phyloP scores from a whole-genome alignment of 148 eudicot genomes.

The Vaccinium vitisidaea region DNA sequence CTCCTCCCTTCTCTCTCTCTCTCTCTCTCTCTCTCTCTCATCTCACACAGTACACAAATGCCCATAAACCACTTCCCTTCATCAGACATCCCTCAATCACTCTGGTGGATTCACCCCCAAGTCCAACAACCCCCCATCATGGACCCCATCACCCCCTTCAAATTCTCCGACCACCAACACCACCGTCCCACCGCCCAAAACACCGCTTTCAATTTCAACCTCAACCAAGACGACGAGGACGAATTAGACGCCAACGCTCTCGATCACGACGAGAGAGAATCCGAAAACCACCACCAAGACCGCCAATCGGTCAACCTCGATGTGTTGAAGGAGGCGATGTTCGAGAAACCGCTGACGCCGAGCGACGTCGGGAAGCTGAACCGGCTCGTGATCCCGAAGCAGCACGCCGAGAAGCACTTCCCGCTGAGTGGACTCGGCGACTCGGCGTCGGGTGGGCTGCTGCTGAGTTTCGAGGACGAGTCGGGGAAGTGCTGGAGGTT shows the following conservation, averaged over 20 bases:
- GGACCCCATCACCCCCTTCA: slow-evolving; percentile 13
- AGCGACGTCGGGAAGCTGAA: slow-evolving; percentile 73
- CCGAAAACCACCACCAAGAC: background rate
- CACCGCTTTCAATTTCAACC: slow-evolving; percentile 20
- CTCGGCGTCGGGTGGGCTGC: slow-evolving; percentile 22
- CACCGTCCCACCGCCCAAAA: slow-evolving; percentile 12
- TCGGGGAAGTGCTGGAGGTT: slow-evolving; percentile 55
- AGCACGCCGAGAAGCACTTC: slow-evolving; percentile 61
- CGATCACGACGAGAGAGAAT: background rate
- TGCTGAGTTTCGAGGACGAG: slow-evolving; percentile 59
- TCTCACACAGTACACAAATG: slow-evolving; percentile 6
- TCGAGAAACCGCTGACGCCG: slow-evolving; percentile 63
- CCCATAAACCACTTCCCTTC: slow-evolving; percentile 31
- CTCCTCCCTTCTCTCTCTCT: slow-evolving; percentile 6
- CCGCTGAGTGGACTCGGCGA: slow-evolving; percentile 24
- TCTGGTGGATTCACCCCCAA: slow-evolving; percentile 28
- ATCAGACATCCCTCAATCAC: slow-evolving; percentile 24
- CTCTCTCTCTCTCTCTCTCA: slow-evolving; percentile 14
- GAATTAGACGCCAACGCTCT: background rate
- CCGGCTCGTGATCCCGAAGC: slow-evolving; percentile 69
- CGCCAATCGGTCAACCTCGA: background rate
- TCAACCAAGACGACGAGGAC: slow-evolving; percentile 24
- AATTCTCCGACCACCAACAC: background rate
- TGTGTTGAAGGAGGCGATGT: slow-evolving; percentile 31
- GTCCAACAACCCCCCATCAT: background rate